phyloP scores from a whole-genome alignment of 306 rosid genomes.

The Amphicarpaea edgeworthii region DNA sequence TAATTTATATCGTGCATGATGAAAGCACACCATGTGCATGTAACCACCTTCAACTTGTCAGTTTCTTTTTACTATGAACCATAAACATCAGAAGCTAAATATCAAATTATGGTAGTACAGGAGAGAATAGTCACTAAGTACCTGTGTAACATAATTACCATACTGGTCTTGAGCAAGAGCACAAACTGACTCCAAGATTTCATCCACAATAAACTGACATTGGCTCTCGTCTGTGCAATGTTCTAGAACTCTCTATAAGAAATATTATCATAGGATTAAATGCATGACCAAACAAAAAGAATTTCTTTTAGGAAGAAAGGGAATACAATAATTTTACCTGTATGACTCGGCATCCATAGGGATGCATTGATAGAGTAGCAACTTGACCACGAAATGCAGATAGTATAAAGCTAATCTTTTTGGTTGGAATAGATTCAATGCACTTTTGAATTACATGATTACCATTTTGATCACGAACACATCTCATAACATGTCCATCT shows the following conservation, averaged over 20 bases:
- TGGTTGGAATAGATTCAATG: conserved; percentile 59
- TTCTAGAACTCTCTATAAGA: conserved; percentile 61
- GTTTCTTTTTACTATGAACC: background rate
- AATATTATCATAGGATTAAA: conserved; percentile 28
- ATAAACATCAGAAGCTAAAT: conserved; percentile 6
- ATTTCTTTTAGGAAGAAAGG: background rate
- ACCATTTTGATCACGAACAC: conserved; percentile 64
- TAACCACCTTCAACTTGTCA: background rate
- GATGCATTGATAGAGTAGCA: conserved; percentile 56
- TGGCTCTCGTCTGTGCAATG: conserved; percentile 55
- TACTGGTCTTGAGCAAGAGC: conserved; percentile 61
- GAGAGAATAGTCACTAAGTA: conserved; percentile 27
- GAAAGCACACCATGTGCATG: background rate
- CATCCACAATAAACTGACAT: conserved; percentile 65
- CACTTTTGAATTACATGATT: conserved; percentile 68
- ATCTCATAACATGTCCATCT: conserved; percentile 61
- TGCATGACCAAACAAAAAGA: background rate
- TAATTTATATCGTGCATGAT: background rate
- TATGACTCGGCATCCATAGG: conserved; percentile 66
- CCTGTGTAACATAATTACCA: conserved; percentile 66
- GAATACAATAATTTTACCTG: conserved; percentile 48
- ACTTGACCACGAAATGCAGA: conserved; percentile 60
- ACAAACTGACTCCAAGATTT: conserved; percentile 60
- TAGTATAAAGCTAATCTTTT: conserved; percentile 53
- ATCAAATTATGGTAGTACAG: background rate